Percentiles rank a stretch among this genome's conserved stretches.
phyloP scores from a whole-genome alignment of 331 rosid genomes.

The Ulmus americana region DNA sequence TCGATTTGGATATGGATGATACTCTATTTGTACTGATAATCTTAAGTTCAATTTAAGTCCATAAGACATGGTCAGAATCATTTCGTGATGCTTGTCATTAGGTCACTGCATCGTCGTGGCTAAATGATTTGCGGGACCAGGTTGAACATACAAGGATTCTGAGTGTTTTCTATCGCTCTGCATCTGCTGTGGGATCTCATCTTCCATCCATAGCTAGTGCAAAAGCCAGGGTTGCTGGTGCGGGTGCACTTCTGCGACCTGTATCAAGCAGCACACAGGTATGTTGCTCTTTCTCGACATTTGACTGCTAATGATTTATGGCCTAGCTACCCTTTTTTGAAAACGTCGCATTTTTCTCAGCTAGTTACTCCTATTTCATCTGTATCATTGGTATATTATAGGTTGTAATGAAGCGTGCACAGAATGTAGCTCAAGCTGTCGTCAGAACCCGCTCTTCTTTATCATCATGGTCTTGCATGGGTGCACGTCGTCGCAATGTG shows the following conservation, averaged over 20 bases:
- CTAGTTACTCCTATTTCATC: neutral
- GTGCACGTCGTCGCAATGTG: slow-evolving; percentile 73
- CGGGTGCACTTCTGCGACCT: slow-evolving; percentile 78
- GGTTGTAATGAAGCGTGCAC: slow-evolving; percentile 92
- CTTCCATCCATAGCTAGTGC: slow-evolving; percentile 84
- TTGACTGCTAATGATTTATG: neutral
- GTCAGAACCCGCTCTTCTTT: slow-evolving; percentile 82
- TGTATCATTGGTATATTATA: slow-evolving; percentile 22
- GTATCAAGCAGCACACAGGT: slow-evolving; percentile 95
- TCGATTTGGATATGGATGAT: slow-evolving; percentile 14
- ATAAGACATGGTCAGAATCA: neutral
- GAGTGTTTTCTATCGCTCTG: slow-evolving; percentile 88
- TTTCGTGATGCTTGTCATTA: slow-evolving; percentile 28
- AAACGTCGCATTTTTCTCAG: neutral
- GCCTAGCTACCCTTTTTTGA: neutral
- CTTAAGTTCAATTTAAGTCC: slow-evolving; percentile 8
- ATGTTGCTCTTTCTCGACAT: slow-evolving; percentile 12
- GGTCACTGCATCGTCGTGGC: slow-evolving; percentile 95
- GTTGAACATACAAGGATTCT: slow-evolving; percentile 79
- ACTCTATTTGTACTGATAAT: neutral
- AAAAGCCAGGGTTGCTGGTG: slow-evolving; percentile 85
- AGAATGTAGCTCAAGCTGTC: slow-evolving; percentile 87
- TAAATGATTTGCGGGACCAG: slow-evolving; percentile 87
- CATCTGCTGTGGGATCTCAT: slow-evolving; percentile 84
- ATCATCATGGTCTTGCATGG: slow-evolving; percentile 95